Evolutionary conservation across 345 rosid species (phyloP), one percentile per base, ranked within the genome.

Genomic region (Carallia pectinifolia): DNA sequence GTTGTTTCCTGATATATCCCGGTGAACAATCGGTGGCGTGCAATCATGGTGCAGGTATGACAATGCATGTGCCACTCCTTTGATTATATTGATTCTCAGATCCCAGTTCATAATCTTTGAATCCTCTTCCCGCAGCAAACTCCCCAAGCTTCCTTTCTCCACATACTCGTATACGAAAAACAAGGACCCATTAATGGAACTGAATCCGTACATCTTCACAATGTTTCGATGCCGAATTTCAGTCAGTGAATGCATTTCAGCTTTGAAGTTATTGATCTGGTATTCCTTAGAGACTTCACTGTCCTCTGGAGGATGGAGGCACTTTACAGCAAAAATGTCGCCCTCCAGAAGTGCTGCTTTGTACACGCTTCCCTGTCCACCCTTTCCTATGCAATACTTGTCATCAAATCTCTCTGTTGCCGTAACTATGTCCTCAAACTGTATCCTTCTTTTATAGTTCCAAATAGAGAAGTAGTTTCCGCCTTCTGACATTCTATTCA

Each of bases 1-100:
- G 38, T 84, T 79, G 6, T 77, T 81, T 52, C 79, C 62, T 40
- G 65, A 81, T 59, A 84, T 77, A 74, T 84, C 87, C 44, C 82
- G 81, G 77, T 79, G 85, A 44, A 81, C 77, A 62, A 71, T 23
- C 36, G 80, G 23, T 5, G 84, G 82, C 7, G 71, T 58, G 10
- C 82, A 84, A 61, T 82, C 80, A 58, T 84, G 88, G 74, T 84
- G 84, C 77, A 84, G 62, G 72, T 84, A 84, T 27, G 86, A 77
- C 53, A 84, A 71, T 2, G 84, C 86, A 63, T 84, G 78, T 48
- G 85, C 82, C 52, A 82, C 79, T 60, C 88, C 82, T 75, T 61
- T 81, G 52, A 80, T 73, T 18, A 80, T 62, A 7, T 73, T 68
- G 53, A 84, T 48, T 81, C 85, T 77, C 47, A 60, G 60, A 9